These are phyloP conservation scores for Ramaria sp. DNA, from an alignment of 768 basidiomycete genomes.

Conservation along the genomic window DNA sequence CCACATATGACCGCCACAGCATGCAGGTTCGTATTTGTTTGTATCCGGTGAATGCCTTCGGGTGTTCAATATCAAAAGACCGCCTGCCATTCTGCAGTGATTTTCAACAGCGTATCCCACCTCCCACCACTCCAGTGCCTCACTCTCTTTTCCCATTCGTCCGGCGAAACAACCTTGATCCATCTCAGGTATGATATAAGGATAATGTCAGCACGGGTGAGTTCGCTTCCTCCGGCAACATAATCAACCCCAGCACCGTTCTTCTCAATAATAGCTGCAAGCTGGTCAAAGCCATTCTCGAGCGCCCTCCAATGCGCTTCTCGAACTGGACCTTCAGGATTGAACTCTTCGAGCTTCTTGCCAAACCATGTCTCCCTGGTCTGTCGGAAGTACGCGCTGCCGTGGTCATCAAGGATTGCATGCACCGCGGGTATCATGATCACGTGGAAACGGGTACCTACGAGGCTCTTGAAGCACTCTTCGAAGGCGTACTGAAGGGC, in stretches of 20 bases:
- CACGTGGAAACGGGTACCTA: slow-evolving; percentile 55
- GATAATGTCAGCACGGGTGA: slow-evolving; percentile 67
- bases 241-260: slow-evolving; percentile 27
- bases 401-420: slow-evolving; percentile 44
- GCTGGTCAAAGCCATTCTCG: slow-evolving; percentile 55
- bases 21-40: too few relatives aligned
- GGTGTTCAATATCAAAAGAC: too few relatives aligned
- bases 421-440: slow-evolving; percentile 61
- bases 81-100: not conserved
- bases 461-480: slow-evolving; percentile 53
- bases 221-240: slow-evolving; percentile 55
- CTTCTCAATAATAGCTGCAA: slow-evolving; percentile 55
- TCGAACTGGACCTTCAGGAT: not conserved
- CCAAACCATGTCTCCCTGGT: slow-evolving; percentile 24
- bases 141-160: slow-evolving; percentile 65
- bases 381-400: slow-evolving; percentile 38
- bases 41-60: too few relatives aligned
- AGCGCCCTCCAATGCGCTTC: slow-evolving; percentile 5
- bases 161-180: slow-evolving; percentile 61
- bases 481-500: too few relatives aligned
- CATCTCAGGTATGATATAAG: slow-evolving; percentile 62
- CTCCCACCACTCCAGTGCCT: slow-evolving; percentile 59
- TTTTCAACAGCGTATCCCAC: slow-evolving; percentile 41
- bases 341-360: slow-evolving; percentile 25
- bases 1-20: too few relatives aligned